phyloP scores from a whole-genome alignment of 2,329 filamentous ascomycete genomes.

The Neofusicoccum sp. region DNA sequence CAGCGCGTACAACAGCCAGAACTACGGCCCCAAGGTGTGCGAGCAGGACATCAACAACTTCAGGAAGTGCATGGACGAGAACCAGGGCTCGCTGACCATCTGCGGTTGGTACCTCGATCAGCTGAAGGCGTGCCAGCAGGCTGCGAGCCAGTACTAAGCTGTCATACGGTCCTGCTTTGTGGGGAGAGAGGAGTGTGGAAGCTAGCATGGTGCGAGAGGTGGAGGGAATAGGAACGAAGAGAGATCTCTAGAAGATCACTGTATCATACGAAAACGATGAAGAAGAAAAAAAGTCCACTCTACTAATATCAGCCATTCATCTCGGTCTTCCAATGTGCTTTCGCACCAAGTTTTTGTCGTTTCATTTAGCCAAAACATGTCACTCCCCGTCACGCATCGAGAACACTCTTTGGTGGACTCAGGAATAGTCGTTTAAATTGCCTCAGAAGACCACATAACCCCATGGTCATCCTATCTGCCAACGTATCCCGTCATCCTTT shows the following conservation, averaged over 20 bases:
- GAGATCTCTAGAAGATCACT: background rate
- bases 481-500: too few relatives aligned
- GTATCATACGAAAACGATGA: background rate
- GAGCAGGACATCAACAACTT: conserved; percentile 78
- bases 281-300: background rate
- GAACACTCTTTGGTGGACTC: too few relatives aligned
- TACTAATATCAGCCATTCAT: background rate
- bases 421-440: too few relatives aligned
- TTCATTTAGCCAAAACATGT: too few relatives aligned
- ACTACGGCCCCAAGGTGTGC: conserved; percentile 52
- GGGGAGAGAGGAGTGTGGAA: background rate
- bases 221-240: too few relatives aligned
- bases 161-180: background rate
- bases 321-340: background rate
- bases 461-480: too few relatives aligned
- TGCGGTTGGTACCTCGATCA: conserved; percentile 99
- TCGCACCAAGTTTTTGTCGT: too few relatives aligned
- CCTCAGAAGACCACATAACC: too few relatives aligned
- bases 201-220: background rate
- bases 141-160: conserved; percentile 47
- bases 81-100: conserved; percentile 89
- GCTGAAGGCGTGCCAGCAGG: conserved; percentile 59
- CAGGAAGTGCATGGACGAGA: conserved; percentile 94
- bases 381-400: too few relatives aligned
- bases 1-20: conserved; percentile 50